Base-by-base conservation (phyloP, 257 asterid genomes). In the Nicotiana noctiflora region DNA sequence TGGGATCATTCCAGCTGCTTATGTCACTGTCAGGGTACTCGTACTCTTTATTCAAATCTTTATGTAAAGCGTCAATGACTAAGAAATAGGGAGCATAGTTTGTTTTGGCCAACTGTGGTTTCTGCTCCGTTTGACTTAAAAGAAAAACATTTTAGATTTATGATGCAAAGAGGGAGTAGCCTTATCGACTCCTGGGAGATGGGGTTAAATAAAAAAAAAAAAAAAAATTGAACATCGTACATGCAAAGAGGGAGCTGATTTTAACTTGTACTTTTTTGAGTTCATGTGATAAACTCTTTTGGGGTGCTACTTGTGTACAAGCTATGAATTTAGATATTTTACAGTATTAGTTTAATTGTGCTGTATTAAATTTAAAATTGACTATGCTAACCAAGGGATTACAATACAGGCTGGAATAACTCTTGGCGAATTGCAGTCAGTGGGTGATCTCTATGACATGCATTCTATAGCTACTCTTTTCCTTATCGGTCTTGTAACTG, bases 1-100 rank as follows among this genome's bases (percentile, higher is more conserved):
- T 81, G 98, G 99, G 75, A 80, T 95, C 86, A 91, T 90, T 81
- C 99, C 99, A 66, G 99, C 98, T 29, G 94, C 99, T 81, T 95
- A 88, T 56, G 92, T 95, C 76, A 95, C 99, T 31, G 99, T 95
- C 87, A 82, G 92, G 97, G 99, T 95, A 91, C 61, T 51, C 8
- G 15, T 81, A 67, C 86, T 84, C 83, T 84, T 49, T 25, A 72
- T 49, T 49, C 25, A 37, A 4, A 11, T 79, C 44, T 15, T 85
- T 10, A 1, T 72, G 12, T 13, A 19, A 2, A 14, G n/a, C 25
- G 13, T 60, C 76, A n/a, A 67, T 37, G 31, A 67, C 55, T 31
- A 31, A 66, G 52, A 34, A 32, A 3, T 65, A 17, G 46, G 74
- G 52, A 66, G n/a, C 31, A 12, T 44, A 44, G 21, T 44, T 70